These are phyloP conservation scores for Kuraishia capsulata DNA, from an alignment of 805 yeast species.

Conservation along the genomic window DNA sequence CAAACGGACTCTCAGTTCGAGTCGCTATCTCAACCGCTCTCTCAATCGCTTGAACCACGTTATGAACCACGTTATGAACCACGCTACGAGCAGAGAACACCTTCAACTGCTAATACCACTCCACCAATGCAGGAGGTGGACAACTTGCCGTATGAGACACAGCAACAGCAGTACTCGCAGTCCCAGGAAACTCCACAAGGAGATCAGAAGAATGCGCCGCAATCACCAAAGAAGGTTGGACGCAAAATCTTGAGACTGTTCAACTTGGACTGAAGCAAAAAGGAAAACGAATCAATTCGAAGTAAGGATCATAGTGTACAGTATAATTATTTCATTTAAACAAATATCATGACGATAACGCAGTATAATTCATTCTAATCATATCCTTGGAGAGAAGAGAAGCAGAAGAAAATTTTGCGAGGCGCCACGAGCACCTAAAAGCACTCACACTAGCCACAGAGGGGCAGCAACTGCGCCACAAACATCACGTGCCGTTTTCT, in stretches of 20 bases:
- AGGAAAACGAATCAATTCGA: too few relatives aligned
- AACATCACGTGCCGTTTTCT: too few relatives aligned
- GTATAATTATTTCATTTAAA: not conserved
- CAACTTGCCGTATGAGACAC: too few relatives aligned
- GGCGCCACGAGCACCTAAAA: too few relatives aligned
- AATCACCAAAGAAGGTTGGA: not conserved
- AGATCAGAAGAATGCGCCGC: not conserved
- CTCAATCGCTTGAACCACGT: too few relatives aligned
- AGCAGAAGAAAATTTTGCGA: not conserved
- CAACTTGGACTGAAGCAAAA: not conserved
- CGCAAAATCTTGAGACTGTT: slow-evolving; percentile 1
- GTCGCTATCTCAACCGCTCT: too few relatives aligned
- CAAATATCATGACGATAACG: not conserved
- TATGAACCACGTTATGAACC: too few relatives aligned
- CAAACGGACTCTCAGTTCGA: too few relatives aligned
- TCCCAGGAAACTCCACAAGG: slow-evolving; percentile 1
- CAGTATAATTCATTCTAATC: not conserved
- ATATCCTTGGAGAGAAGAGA: not conserved
- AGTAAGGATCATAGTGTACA: not conserved
- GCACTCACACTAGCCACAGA: too few relatives aligned
- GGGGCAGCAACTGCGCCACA: too few relatives aligned
- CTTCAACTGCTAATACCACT: not conserved
- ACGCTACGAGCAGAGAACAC: slow-evolving; percentile 1
- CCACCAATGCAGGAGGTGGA: not conserved
- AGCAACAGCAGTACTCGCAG: too few relatives aligned